Conservation (phyloP, 805 yeast genomes). For the Candida namnaoensis region DNA sequence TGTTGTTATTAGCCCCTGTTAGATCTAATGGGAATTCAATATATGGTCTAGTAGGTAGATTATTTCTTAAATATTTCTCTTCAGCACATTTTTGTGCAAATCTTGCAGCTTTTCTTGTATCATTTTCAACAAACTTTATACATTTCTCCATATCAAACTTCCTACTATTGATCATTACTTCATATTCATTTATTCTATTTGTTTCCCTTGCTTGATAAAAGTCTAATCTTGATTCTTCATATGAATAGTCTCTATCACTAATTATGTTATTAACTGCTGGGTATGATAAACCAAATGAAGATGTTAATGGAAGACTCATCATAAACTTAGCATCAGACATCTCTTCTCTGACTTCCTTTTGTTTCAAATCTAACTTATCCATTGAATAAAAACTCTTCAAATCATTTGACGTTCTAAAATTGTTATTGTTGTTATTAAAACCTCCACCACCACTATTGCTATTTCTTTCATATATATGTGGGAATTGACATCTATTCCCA, state of each 20-base stretch:
- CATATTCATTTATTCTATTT: slow-evolving; percentile 29
- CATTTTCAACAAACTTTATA: slow-evolving; percentile 25
- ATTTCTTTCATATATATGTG: slow-evolving; percentile 26
- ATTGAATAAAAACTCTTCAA: slow-evolving; percentile 16
- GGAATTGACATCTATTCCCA: slow-evolving; percentile 33
- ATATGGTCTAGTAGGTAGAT: slow-evolving; percentile 20
- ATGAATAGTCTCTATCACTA: slow-evolving; percentile 41
- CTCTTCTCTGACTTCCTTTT: slow-evolving; percentile 19
- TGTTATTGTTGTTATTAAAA: slow-evolving; percentile 3
- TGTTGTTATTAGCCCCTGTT: slow-evolving; percentile 7
- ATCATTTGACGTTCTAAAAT: slow-evolving; percentile 5
- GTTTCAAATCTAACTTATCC: slow-evolving; percentile 13
- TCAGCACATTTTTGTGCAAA: slow-evolving; percentile 40
- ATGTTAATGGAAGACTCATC: slow-evolving; percentile 24
- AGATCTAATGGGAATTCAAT: slow-evolving; percentile 25
- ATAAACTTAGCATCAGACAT: slow-evolving; percentile 11
- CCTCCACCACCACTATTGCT: slow-evolving; percentile 1
- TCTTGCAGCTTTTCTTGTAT: slow-evolving; percentile 44
- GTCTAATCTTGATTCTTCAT: slow-evolving; percentile 42
- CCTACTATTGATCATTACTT: slow-evolving; percentile 31
- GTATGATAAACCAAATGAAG: slow-evolving; percentile 38
- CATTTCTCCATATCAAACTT: slow-evolving; percentile 38
- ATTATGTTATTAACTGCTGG: slow-evolving; percentile 43
- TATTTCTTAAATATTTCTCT: slow-evolving; percentile 18
- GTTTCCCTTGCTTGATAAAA: slow-evolving; percentile 31